Evolutionary conservation across 495 filamentous ascomycete genomes (phyloP).

Genomic region (Daldinia vernicosa): DNA sequence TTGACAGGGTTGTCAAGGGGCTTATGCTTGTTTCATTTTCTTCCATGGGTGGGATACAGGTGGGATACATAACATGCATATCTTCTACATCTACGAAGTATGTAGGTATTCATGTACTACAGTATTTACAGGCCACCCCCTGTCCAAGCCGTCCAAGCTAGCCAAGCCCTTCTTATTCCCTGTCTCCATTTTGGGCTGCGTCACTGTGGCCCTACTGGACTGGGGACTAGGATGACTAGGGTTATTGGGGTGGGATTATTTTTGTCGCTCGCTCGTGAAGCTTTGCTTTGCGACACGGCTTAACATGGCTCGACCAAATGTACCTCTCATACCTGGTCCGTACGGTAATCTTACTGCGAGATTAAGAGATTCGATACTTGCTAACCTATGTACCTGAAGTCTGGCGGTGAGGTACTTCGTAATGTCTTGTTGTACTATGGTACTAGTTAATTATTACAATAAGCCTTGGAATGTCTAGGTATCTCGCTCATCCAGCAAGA

Average conservation of each 20-base stretch:
- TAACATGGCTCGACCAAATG: constrained; percentile 13
- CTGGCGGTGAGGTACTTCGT: constrained; percentile 31
- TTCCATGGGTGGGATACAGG: constrained; percentile 39
- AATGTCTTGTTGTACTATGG: constrained; percentile 9
- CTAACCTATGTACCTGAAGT: constrained; percentile 21
- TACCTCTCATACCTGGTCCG: constrained; percentile 30
- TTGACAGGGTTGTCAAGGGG: constrained; percentile 40
- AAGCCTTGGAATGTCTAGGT: constrained; percentile 34
- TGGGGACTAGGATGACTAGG: too few species aligned
- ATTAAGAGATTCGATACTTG: constrained; percentile 33
- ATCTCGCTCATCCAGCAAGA: constrained; percentile 27
- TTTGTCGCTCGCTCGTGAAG: constrained; percentile 40
- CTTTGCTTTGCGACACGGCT: constrained; percentile 27
- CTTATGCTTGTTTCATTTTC: constrained; percentile 46
- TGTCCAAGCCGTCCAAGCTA: constrained; percentile 12
- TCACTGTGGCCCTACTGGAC: constrained; percentile 42
- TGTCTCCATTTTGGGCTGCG: constrained; percentile 41
- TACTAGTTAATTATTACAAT: constrained; percentile 31
- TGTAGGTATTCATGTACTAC: constrained; percentile 16
- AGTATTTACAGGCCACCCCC: constrained; percentile 24
- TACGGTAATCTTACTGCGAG: constrained; percentile 39
- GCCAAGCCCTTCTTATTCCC: constrained; percentile 31
- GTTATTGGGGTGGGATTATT: constrained; percentile 36
- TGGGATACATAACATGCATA: constrained; percentile 28
- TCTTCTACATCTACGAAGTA: background rate